Base-by-base conservation (phyloP, 805 yeast species). In the Sugiyamaella americana region DNA sequence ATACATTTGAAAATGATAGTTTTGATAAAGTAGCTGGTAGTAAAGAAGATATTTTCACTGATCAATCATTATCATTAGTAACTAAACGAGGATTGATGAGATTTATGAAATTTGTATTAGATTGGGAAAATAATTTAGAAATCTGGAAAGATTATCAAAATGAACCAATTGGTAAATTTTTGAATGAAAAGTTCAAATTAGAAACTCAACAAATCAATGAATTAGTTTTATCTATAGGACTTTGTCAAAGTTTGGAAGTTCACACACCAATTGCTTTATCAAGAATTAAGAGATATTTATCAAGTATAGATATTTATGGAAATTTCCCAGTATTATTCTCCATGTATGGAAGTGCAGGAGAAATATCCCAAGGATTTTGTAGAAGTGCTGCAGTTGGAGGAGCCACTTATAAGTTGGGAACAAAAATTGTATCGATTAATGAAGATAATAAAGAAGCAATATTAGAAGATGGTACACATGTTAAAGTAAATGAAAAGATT, bases 321-420 rank as follows among this genome's bases (percentile, higher is more conserved):
- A 84, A 80, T 53, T 91, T 93, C 73, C 97, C 98, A 2, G 94
- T 86, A 10, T 73, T 91, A 70, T 82, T 82, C 57, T 84, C 95
- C 43, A 91, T 87, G 70, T 91, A 82, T 67, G 98, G 98, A 48
- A 94, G 96, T 2, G 89, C 95, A 0, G 96, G 98, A 44, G 98
- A 91, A 66, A 71, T 91, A 22, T 82, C 95, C 13, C 98, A 91
- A 68, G 98, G 97, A 1, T 91, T 93, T 65, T 91, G 97, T 68
- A 76, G 98, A 57, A 84, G 95, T 48, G 98, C 98, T 2, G 98
- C 98, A 11, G 98, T 91, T 52, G 98, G 93, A 17, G 98, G 98
- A 46, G 84, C 97, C 46, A 87, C 94, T 29, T 91, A 93, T 68
- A 87, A 88, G 64, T 72, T 91, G 47, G 80, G 82, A 60, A 82